A percentile compares a stretch with the other conserved stretches of the same genome.
These are phyloP conservation scores for Aspergillus sp. DNA, from an alignment of 2,329 filamentous ascomycete species.

Conservation along the genomic window DNA sequence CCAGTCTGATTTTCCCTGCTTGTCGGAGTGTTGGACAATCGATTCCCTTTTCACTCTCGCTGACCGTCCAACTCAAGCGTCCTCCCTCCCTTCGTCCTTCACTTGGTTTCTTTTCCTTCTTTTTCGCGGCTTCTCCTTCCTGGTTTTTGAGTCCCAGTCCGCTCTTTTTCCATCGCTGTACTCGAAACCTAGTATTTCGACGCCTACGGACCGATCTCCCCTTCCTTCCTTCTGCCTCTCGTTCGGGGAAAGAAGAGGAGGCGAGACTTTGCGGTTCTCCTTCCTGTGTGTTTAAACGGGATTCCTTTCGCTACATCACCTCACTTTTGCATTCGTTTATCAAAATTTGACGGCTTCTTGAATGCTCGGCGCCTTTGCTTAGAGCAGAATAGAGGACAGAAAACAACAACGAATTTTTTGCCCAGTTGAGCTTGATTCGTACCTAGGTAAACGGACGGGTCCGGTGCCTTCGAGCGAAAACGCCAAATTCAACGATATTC, in stretches of 20 bases:
- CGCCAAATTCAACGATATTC: constrained; percentile 9
- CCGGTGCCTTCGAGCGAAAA: constrained; percentile 18
- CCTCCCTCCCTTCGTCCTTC: constrained; percentile 30
- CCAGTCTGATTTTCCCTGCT: constrained; percentile 26
- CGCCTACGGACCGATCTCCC: constrained; percentile 10
- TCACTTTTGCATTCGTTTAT: constrained; percentile 24
- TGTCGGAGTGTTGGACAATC: constrained; percentile 21
- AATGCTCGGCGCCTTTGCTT: constrained; percentile 7
- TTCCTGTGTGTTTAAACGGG: constrained; percentile 11
- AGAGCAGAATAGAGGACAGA: background rate
- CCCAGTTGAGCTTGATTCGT: constrained; percentile 1
- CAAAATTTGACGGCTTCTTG: constrained; percentile 6
- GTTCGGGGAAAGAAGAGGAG: constrained; percentile 31
- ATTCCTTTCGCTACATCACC: constrained; percentile 14
- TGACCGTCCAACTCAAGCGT: constrained; percentile 24
- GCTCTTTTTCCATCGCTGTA: constrained; percentile 15
- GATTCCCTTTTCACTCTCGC: constrained; percentile 25
- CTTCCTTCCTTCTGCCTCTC: constrained; percentile 29
- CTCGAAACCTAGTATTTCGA: constrained; percentile 1
- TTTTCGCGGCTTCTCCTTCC: constrained; percentile 19
- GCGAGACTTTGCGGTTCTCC: constrained; percentile 15
- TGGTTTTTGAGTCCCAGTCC: constrained; percentile 12
- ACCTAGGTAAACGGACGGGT: constrained; percentile 17
- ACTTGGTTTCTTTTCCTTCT: constrained; percentile 26
- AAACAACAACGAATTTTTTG: background rate